A percentile compares a stretch with the other conserved stretches of the same genome.
Conservation (phyloP, 345 rosid species). For the Syzygium aqueum region DNA sequence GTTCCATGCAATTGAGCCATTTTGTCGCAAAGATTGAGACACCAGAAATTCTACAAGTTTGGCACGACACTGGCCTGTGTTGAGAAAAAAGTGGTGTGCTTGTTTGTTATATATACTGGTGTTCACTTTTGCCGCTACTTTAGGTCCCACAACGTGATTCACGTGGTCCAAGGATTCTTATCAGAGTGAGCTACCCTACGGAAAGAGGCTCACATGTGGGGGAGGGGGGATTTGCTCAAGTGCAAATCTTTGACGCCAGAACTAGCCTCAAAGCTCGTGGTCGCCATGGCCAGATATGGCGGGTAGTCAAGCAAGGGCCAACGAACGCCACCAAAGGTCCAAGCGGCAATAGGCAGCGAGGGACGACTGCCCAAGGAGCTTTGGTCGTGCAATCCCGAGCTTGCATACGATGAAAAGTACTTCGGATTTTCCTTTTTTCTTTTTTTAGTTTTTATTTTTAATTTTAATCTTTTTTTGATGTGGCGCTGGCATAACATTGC, state of each 20-base stretch:
- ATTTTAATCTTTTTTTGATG: not conserved
- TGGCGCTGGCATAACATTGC: not conserved
- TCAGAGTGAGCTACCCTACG: not conserved
- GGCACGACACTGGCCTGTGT: not conserved
- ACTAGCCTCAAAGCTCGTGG: no score
- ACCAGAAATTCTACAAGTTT: not conserved
- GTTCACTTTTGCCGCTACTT: not conserved
- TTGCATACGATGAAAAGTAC: no score
- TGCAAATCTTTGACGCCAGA: not conserved
- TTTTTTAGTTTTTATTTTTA: no score
- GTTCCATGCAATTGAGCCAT: not conserved
- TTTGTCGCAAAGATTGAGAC: not conserved
- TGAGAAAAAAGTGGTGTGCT: not conserved
- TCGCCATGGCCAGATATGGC: no score
- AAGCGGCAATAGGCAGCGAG: no score
- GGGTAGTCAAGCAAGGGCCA: no score
- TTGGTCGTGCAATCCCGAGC: no score
- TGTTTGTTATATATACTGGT: not conserved
- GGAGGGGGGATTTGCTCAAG: not conserved
- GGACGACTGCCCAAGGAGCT: no score
- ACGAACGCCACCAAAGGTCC: no score
- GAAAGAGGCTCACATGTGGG: not conserved
- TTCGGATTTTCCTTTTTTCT: no score
- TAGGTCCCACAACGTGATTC: not conserved
- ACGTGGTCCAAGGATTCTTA: not conserved